Conservation (phyloP, 1,284 basidiomycete genomes). For the Calocybe gambosa region DNA sequence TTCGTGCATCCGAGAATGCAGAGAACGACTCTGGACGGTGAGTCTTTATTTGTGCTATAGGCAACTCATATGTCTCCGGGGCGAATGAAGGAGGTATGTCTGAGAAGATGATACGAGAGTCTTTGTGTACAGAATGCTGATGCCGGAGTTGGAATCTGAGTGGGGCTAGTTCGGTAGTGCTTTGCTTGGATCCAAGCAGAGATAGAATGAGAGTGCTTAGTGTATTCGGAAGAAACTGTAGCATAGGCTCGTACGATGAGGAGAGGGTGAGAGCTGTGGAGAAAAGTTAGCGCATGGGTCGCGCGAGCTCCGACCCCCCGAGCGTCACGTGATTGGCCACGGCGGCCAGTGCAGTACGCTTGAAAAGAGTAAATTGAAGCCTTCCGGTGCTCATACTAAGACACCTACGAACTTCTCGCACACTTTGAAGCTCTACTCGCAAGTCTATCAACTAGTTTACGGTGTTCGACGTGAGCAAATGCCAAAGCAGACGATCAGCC, state of each 20-base stretch:
- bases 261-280: no score
- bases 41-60: conserved; percentile 30
- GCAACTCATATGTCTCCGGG: conserved; percentile 29
- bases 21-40: conserved; percentile 41
- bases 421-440: no score
- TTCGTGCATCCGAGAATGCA: conserved; percentile 43
- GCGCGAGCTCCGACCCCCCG: no score
- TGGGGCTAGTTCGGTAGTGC: conserved; percentile 16
- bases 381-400: no score
- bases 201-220: conserved; percentile 20
- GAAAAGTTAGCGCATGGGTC: no score
- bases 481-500: no score
- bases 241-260: conserved; percentile 14
- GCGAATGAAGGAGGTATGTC: conserved; percentile 34
- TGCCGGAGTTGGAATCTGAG: conserved; percentile 61
- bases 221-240: conserved; percentile 19
- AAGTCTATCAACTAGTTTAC: no score
- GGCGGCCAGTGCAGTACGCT: no score
- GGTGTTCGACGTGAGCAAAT: no score
- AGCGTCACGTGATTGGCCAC: no score
- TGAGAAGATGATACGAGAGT: conserved; percentile 49
- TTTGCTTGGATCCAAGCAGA: conserved; percentile 18
- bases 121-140: conserved; percentile 47
- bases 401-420: no score
- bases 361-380: no score